A percentile compares a stretch with the other conserved stretches of the same genome.
phyloP scores from a whole-genome alignment of 208 protist genomes.

The Trypanosoma theileri region DNA sequence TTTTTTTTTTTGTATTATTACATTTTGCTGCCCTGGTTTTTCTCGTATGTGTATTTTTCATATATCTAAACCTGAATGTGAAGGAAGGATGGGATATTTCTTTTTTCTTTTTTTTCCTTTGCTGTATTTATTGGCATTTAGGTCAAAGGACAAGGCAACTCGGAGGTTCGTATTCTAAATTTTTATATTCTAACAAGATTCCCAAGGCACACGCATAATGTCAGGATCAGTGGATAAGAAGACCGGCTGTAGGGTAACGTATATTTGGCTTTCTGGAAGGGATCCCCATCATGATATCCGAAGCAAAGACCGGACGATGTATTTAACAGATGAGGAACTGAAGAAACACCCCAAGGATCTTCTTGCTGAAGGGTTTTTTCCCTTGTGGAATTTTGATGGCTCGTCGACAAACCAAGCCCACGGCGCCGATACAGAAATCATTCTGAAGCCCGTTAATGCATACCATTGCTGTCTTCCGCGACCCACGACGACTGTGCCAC shows the following conservation, averaged over 20 bases:
- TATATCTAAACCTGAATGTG: too few species aligned
- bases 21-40: too few species aligned
- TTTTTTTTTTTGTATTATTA: too few species aligned
- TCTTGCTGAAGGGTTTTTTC: constrained; percentile 73
- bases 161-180: too few species aligned
- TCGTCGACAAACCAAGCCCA: constrained; percentile 86
- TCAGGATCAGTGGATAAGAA: neutral
- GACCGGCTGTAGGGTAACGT: constrained; percentile 50
- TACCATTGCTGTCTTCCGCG: constrained; percentile 73
- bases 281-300: constrained; percentile 85
- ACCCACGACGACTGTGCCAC: constrained; percentile 79
- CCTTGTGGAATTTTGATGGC: constrained; percentile 98
- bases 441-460: constrained; percentile 87
- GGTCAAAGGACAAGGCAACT: too few species aligned
- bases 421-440: constrained; percentile 81
- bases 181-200: neutral
- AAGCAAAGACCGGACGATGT: constrained; percentile 86
- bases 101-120: too few species aligned
- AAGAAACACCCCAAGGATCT: constrained; percentile 67
- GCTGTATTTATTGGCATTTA: too few species aligned
- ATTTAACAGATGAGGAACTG: constrained; percentile 51
- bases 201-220: neutral
- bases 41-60: too few species aligned
- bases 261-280: constrained; percentile 85
- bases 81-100: too few species aligned